These are phyloP conservation scores for Ustilago esculenta DNA, from an alignment of 1,284 basidiomycete genomes.

Conservation along the genomic window DNA sequence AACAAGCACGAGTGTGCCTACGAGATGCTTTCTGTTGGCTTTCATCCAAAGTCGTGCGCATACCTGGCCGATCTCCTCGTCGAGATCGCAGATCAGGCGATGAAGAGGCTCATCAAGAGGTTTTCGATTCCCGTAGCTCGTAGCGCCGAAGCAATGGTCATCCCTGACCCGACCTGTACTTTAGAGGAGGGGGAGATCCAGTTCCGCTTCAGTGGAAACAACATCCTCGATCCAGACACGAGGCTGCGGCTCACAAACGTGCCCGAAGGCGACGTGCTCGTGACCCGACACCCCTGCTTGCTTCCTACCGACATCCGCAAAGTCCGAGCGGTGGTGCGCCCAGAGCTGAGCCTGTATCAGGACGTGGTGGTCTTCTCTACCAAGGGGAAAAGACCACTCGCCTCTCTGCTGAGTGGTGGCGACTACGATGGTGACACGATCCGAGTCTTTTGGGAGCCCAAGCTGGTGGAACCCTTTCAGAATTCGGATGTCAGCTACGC, in stretches of 20 bases:
- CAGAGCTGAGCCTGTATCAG: conserved; percentile 36
- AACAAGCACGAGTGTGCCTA: conserved; percentile 51
- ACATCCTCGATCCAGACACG: conserved; percentile 37
- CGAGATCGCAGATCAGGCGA: conserved; percentile 23
- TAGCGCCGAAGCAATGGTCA: conserved; percentile 37
- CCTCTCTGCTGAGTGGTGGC: conserved; percentile 57
- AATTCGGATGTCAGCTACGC: conserved; percentile 45
- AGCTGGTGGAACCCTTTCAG: conserved; percentile 40
- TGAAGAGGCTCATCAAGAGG: conserved; percentile 22
- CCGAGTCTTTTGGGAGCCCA: conserved; percentile 50
- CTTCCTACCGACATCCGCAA: conserved; percentile 62
- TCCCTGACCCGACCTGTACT: conserved; percentile 40
- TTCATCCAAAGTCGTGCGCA: conserved; percentile 31
- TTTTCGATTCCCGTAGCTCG: conserved; percentile 35
- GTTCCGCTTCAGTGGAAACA: conserved; percentile 46
- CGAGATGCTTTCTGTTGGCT: conserved; percentile 59
- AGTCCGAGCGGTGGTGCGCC: conserved; percentile 45
- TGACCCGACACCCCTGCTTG: conserved; percentile 58
- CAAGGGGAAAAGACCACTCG: conserved; percentile 47
- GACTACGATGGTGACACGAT: conserved; percentile 63
- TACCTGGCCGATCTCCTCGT: conserved; percentile 37
- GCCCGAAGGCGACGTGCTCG: conserved; percentile 53
- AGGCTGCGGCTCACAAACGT: conserved; percentile 15
- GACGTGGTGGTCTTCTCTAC: conserved; percentile 61
- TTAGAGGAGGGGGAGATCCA: conserved; percentile 58